Evolutionary conservation across 345 rosid genomes (phyloP).

Genomic region (Lagerstroemia speciosa): DNA sequence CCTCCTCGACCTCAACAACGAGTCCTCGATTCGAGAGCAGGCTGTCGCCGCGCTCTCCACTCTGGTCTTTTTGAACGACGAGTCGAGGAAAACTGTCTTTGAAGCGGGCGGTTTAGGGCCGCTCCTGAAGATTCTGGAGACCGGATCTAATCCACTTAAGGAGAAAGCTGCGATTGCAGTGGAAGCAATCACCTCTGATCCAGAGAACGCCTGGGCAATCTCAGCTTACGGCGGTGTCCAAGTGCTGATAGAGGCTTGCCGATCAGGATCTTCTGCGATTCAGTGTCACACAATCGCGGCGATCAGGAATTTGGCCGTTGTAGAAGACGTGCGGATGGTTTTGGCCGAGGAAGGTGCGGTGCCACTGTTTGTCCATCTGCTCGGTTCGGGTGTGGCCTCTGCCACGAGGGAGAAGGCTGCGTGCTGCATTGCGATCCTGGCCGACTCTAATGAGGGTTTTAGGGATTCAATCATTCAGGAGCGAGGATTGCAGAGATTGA

Average conservation of each 20-base stretch:
- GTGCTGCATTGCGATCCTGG: conserved; percentile 36
- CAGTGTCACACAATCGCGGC: conserved; percentile 52
- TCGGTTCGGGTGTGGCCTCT: conserved; percentile 25
- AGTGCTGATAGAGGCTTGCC: conserved; percentile 50
- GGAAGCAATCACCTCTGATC: conserved; percentile 61
- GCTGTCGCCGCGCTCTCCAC: conserved; percentile 54
- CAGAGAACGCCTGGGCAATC: conserved; percentile 67
- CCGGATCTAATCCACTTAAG: conserved; percentile 48
- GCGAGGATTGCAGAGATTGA: conserved; percentile 46
- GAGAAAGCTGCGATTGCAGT: conserved; percentile 61
- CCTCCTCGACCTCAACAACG: conserved; percentile 47
- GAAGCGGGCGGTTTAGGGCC: conserved; percentile 76
- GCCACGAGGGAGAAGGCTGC: conserved; percentile 45
- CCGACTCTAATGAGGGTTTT: conserved; percentile 52
- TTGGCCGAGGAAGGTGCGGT: conserved; percentile 70
- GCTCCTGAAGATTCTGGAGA: conserved; percentile 48
- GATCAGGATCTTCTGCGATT: conserved; percentile 44
- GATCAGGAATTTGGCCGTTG: conserved; percentile 46
- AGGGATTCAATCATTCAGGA: conserved; percentile 43
- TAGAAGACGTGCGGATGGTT: conserved; percentile 48
- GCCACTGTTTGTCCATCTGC: conserved; percentile 42
- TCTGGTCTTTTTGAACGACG: conserved; percentile 42
- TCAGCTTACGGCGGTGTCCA: conserved; percentile 65
- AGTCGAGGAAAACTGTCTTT: conserved; percentile 54
- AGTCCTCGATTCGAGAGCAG: conserved; percentile 49